phyloP scores from a whole-genome alignment of 2,329 filamentous ascomycete species.

The Davidsoniella eucalypti region DNA sequence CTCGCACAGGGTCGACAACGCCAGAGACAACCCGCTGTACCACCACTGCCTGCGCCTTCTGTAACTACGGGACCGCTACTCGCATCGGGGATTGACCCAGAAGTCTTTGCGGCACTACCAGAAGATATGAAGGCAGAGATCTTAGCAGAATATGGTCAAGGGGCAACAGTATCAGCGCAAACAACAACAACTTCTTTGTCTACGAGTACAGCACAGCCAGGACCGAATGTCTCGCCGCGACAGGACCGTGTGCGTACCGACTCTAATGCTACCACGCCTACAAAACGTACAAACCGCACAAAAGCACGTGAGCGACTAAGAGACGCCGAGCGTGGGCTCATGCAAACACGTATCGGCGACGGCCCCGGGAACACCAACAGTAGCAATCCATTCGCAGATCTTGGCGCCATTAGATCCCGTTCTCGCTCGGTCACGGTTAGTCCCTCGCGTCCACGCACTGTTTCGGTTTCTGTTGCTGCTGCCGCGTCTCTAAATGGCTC shows the following conservation, averaged over 20 bases:
- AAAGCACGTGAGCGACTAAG: conserved; percentile 34
- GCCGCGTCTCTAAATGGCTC: conserved; percentile 18
- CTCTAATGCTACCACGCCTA: background rate
- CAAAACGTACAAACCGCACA: conserved; percentile 23
- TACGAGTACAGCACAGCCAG: background rate
- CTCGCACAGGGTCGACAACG: conserved; percentile 34
- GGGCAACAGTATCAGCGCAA: conserved; percentile 19
- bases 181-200: background rate
- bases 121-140: conserved; percentile 76
- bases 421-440: conserved; percentile 3
- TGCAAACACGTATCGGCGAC: conserved; percentile 36
- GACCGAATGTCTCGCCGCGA: background rate
- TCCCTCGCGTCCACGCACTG: conserved; percentile 2
- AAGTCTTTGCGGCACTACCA: conserved; percentile 69
- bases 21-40: background rate
- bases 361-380: background rate
- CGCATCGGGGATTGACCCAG: conserved; percentile 70
- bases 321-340: conserved; percentile 41
- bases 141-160: conserved; percentile 48
- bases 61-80: conserved; percentile 31
- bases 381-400: too few species aligned
- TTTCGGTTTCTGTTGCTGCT: conserved; percentile 13
- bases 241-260: background rate
- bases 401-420: background rate
- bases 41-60: background rate